A percentile compares a stretch with the other conserved stretches of the same genome.
Evolutionary conservation across 768 basidiomycete genomes (phyloP).

Genomic region (Xerocomellus dryophilus): DNA sequence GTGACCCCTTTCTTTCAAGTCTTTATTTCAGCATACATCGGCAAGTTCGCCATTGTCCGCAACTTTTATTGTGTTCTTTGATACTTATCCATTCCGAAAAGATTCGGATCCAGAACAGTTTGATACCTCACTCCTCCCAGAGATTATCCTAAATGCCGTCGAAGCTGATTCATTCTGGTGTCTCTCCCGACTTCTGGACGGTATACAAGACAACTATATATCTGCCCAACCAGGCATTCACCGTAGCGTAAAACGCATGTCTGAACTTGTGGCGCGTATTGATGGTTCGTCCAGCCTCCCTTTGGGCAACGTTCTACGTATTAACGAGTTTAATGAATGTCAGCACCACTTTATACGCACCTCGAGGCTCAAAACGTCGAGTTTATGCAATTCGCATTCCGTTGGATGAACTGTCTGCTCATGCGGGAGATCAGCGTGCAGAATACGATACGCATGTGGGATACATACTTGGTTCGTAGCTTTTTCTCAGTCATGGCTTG

Average conservation of each 20-base stretch:
- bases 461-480: constrained; percentile 86
- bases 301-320: not conserved
- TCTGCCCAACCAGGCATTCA: constrained; percentile 96
- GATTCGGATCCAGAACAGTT: constrained; percentile 90
- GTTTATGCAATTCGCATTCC: constrained; percentile 99
- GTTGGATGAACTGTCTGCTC: constrained; percentile 99
- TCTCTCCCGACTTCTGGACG: constrained; percentile 89
- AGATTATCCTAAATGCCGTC: constrained; percentile 71
- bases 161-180: constrained; percentile 99
- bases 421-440: constrained; percentile 98
- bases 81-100: constrained; percentile 32
- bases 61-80: not conserved
- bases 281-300: constrained; percentile 56
- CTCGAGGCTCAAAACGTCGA: constrained; percentile 90
- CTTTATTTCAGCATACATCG: constrained; percentile 92
- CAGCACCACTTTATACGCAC: constrained; percentile 85
- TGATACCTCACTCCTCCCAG: constrained; percentile 73
- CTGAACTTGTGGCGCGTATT: constrained; percentile 86
- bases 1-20: constrained; percentile 98
- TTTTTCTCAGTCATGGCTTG: not conserved
- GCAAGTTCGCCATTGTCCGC: constrained; percentile 40
- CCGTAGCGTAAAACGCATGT: constrained; percentile 89
- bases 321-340: not conserved
- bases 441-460: constrained; percentile 99
- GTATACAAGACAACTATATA: constrained; percentile 98